These are phyloP conservation scores for Aphanomyces euteiches DNA, from an alignment of 352 stramenopile species.

Conservation along the genomic window DNA sequence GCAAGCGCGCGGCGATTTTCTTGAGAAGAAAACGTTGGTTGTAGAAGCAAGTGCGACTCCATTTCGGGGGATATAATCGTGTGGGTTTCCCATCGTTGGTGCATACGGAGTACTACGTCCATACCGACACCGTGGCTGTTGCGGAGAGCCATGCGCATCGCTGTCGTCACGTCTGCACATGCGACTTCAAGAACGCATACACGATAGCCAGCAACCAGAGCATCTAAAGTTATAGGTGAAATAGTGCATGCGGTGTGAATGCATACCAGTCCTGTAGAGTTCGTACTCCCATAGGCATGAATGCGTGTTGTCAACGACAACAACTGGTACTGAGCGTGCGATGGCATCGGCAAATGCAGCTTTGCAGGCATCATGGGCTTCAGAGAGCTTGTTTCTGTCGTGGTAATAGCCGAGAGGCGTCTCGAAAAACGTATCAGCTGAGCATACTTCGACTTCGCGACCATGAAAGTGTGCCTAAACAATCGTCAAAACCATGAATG, in stretches of 20 bases:
- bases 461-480: not conserved
- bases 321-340: not conserved
- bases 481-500: not conserved
- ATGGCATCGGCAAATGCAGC: not conserved
- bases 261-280: not conserved
- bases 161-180: slow-evolving; percentile 1
- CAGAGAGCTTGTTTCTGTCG: not conserved
- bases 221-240: not conserved
- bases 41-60: not conserved
- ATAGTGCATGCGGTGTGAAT: not conserved
- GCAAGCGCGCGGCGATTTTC: slow-evolving; percentile 12
- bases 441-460: not conserved
- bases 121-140: slow-evolving; percentile 16
- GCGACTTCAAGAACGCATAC: slow-evolving; percentile 7
- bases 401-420: not conserved
- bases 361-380: not conserved
- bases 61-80: not conserved
- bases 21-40: not conserved
- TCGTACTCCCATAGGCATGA: slow-evolving; percentile 22
- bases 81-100: slow-evolving; percentile 19
- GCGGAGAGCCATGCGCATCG: slow-evolving; percentile 7
- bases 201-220: not conserved
- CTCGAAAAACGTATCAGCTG: not conserved
- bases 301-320: slow-evolving; percentile 13
- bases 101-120: slow-evolving; percentile 14